Conservation (phyloP, 768 basidiomycete genomes). For the Psilocybe cubensis region DNA sequence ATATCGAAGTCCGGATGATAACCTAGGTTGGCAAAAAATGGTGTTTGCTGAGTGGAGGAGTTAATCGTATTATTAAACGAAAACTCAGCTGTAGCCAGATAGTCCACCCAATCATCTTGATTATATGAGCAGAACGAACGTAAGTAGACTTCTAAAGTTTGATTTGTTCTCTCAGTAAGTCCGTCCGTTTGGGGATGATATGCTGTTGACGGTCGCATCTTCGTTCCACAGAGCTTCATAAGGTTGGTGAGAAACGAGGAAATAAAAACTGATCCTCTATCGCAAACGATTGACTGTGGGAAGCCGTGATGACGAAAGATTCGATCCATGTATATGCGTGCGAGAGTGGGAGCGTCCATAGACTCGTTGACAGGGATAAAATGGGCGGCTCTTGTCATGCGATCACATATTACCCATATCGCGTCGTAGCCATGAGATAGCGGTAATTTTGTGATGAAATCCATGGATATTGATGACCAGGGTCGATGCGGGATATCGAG, state of each 20-base stretch:
- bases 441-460: too few species aligned
- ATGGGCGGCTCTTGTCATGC: conserved; percentile 41
- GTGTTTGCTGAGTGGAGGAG: conserved; percentile 35
- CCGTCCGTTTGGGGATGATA: conserved; percentile 25
- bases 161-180: conserved; percentile 25
- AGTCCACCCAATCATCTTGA: conserved; percentile 47
- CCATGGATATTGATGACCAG: conserved; percentile 43
- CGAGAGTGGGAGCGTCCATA: conserved; percentile 32
- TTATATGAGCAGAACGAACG: conserved; percentile 36
- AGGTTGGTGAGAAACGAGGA: conserved; percentile 32
- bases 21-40: conserved; percentile 40
- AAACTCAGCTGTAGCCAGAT: conserved; percentile 44
- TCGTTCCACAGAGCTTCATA: conserved; percentile 10
- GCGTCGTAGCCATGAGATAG: conserved; percentile 37
- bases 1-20: conserved; percentile 35
- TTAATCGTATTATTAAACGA: conserved; percentile 39
- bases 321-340: conserved; percentile 35
- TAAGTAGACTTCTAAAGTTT: conserved; percentile 38
- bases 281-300: too few species aligned
- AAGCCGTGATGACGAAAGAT: conserved; percentile 39
- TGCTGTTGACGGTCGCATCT: conserved; percentile 15
- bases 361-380: conserved; percentile 40
- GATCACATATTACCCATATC: conserved; percentile 39
- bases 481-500: conserved; percentile 37
- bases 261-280: conserved; percentile 34